Evolutionary conservation across 1,139 yeast genomes (phyloP), one percentile per base, ranked within the genome.

Genomic region (Kodamaea derodonti): DNA sequence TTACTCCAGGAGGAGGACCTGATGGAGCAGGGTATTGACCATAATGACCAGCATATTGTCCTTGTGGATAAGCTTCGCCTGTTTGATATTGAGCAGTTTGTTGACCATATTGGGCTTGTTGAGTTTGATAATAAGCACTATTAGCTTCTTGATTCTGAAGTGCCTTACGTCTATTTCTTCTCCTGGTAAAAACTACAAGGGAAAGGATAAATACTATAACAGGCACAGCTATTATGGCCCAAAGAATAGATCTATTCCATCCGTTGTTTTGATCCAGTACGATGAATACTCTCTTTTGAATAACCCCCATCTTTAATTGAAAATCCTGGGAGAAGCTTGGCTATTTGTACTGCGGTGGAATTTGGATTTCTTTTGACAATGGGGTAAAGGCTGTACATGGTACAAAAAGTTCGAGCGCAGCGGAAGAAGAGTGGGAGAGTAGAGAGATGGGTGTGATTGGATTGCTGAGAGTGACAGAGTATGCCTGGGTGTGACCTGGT

Each of bases 61-160:
- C 26, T 18, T 18, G 22, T 7, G 22, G 22, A 18, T 18, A 18
- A 6, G 6, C 9, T 18, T 18, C 9, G n/a, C n/a, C n/a, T 8
- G 7, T 6, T 24, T 24, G 26, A 12, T 24, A 24, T 24, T 12
- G 14, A 24, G 17, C 29, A 35, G 39, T 27, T 11, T 26, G 34
- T n/a, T n/a, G n/a, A n/a, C n/a, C n/a, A 14, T 14, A 23, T 27
- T 45, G 50, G n/a, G n/a, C n/a, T 31, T 49, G 51, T 4, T 45
- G 41, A 30, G 43, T 46, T 27, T 49, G 40, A 34, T 48, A 47
- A 33, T 47, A 45, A 30, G 38, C 37, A 36, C 42, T 43, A 27
- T 39, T 32, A 18, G 33, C n/a, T n/a, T n/a, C n/a, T n/a, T n/a
- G n/a, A n/a, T n/a, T n/a, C n/a, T n/a, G n/a, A n/a, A n/a, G n/a